Evolutionary conservation across 2,329 filamentous ascomycete species (phyloP).

Genomic region (Epichloe coenophiala): DNA sequence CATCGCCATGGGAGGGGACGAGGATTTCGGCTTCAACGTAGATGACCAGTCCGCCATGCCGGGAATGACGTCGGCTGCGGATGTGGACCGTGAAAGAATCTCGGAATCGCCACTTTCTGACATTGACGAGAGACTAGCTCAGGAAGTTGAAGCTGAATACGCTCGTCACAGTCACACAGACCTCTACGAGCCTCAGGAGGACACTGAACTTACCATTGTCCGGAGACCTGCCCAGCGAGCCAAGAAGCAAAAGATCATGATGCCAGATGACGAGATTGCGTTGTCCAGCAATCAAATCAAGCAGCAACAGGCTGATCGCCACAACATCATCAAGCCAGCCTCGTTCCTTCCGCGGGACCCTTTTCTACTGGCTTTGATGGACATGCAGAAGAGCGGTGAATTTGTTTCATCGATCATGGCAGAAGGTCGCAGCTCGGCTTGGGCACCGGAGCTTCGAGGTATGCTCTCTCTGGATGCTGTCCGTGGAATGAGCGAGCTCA

Average conservation of each 20-base stretch:
- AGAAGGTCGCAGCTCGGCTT: constrained; percentile 62
- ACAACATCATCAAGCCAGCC: constrained; percentile 71
- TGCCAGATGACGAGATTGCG: constrained; percentile 69
- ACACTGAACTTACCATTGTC: constrained; percentile 43
- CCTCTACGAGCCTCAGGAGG: constrained; percentile 48
- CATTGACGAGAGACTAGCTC: constrained; percentile 49
- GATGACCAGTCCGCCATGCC: constrained; percentile 46
- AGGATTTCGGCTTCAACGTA: constrained; percentile 52
- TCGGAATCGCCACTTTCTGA: constrained; percentile 60
- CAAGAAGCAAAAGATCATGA: constrained; percentile 65
- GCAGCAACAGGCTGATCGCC: constrained; percentile 72
- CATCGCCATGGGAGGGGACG: constrained; percentile 42
- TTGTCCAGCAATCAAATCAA: constrained; percentile 68
- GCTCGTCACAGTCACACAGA: constrained; percentile 39
- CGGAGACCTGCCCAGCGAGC: constrained; percentile 59
- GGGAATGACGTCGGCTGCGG: constrained; percentile 30
- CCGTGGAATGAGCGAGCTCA: constrained; percentile 64
- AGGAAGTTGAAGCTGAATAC: constrained; percentile 46
- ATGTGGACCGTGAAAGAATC: constrained; percentile 44
- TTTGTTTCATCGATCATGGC: constrained; percentile 83
- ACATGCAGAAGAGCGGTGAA: constrained; percentile 79
- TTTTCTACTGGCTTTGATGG: constrained; percentile 72
- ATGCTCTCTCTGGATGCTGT: constrained; percentile 79
- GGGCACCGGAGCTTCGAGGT: constrained; percentile 88
- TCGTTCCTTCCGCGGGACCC: constrained; percentile 80